Evolutionary conservation across 164 flowering plant genomes (phyloP), one percentile per base, ranked within the genome.

Genomic region (Cinnamomum micranthum): DNA sequence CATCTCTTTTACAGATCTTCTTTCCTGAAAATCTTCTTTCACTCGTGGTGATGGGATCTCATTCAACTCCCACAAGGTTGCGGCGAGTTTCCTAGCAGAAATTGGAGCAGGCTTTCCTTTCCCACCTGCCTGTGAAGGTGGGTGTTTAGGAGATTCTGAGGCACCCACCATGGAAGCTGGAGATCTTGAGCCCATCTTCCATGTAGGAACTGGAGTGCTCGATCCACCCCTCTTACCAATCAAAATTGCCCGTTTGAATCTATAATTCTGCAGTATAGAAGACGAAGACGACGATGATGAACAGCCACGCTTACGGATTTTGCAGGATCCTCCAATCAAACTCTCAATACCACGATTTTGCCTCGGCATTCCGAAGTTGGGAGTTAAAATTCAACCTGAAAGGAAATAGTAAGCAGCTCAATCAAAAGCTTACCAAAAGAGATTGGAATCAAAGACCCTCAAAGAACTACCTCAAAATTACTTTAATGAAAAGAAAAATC

Each of bases 51-150:
- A 86, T 19, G 92, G 96, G 65, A 92, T 76, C 81, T 90, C 95
- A 68, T 95, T 92, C 93, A 93, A 85, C 78, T 91, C 98, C 99
- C 99, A 95, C 79, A 93, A 84, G 50, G 95, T 93, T 23, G 99
- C 97, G 23, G 97, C 99, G 51, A 95, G 90, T 78, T 92, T 93
- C 80, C 99, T 74, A 28, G 99, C 98, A 10, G 99, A 95, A 14
- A 95, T 90, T 5, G 90, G 92, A 65, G 71, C 82, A 25, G 71
- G 74, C 75, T 76, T 81, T 31, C 77, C 80, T 35, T 81, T 79
- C 25, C 79, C 75, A 50, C 82, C 85, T 19, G 69, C 78, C 77
- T 41, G 81, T n/a, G 85, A 76, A 3, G 79, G 82, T 2, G 81
- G 73, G 69, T 81, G 76, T 67, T 75, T 78, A 0, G 91, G 91